Evolutionary conservation across 257 asterid genomes (phyloP).

Genomic region (Fraxinus excelsior): DNA sequence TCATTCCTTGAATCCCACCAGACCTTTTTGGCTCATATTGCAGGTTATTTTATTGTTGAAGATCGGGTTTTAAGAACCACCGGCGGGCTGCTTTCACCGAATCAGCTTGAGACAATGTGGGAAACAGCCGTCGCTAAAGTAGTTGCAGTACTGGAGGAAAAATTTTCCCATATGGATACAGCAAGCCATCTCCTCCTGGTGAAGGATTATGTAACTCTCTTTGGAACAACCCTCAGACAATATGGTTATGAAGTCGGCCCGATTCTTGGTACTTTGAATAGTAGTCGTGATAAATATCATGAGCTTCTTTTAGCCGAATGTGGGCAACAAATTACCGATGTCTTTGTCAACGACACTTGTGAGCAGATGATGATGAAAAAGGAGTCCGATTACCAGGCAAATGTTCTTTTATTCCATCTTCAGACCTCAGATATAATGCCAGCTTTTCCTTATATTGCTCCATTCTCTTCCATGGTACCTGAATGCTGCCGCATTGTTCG

Average conservation of each 20-base stretch:
- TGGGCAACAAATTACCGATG: constrained; percentile 58
- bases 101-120: constrained; percentile 92
- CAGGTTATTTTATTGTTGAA: constrained; percentile 84
- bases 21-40: constrained; percentile 73
- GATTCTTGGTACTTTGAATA: constrained; percentile 69
- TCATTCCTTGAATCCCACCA: constrained; percentile 84
- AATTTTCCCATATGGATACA: constrained; percentile 65
- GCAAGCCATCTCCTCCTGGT: constrained; percentile 88
- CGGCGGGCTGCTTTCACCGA: constrained; percentile 67
- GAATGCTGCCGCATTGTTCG: constrained; percentile 84
- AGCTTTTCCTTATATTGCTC: constrained; percentile 90
- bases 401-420: constrained; percentile 81
- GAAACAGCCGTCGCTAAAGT: constrained; percentile 79
- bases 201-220: constrained; percentile 90
- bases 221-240: constrained; percentile 84
- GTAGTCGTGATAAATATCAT: constrained; percentile 80
- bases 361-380: constrained; percentile 93
- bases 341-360: constrained; percentile 50
- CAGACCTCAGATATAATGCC: constrained; percentile 95
- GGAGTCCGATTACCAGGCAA: constrained; percentile 88
- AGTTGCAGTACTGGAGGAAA: constrained; percentile 65
- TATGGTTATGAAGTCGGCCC: constrained; percentile 82
- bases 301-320: constrained; percentile 84
- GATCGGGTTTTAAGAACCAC: constrained; percentile 90
- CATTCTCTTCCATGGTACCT: constrained; percentile 87